A percentile compares a stretch with the other conserved stretches of the same genome.
These are phyloP conservation scores for Skeletonema costatum DNA, from an alignment of 108 stramenopile species.

Conservation along the genomic window DNA sequence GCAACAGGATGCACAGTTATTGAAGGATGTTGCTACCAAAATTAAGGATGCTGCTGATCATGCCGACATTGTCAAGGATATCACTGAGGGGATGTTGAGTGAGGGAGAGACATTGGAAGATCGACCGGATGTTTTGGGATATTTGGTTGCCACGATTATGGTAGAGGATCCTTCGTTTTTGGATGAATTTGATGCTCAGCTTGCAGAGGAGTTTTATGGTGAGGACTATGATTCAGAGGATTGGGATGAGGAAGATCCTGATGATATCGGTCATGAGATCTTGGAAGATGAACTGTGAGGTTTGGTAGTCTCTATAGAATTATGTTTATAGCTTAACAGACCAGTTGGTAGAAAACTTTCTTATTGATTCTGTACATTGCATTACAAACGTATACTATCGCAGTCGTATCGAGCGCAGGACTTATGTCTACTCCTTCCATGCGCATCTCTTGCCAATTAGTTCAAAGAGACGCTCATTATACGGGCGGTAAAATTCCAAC, in stretches of 20 bases:
- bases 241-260: not conserved
- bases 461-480: conserved; percentile 82
- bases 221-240: not conserved
- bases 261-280: not conserved
- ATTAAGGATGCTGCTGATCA: conserved; percentile 17
- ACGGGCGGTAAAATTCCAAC: conserved; percentile 67
- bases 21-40: conserved; percentile 23
- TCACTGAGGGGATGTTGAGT: conserved; percentile 25
- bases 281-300: not conserved
- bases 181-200: conserved; percentile 39
- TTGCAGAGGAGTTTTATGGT: conserved; percentile 3
- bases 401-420: not conserved
- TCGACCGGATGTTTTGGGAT: conserved; percentile 39
- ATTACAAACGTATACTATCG: not conserved
- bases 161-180: conserved; percentile 31
- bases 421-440: conserved; percentile 39
- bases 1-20: conserved; percentile 14
- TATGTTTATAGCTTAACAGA: not conserved
- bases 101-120: conserved; percentile 31
- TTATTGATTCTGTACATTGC: not conserved
- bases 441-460: conserved; percentile 71
- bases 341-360: not conserved
- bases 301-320: not conserved
- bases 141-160: conserved; percentile 24
- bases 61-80: conserved; percentile 5